These are phyloP conservation scores for Microbotryum saponariae DNA, from an alignment of 1,284 basidiomycete species.

Conservation along the genomic window DNA sequence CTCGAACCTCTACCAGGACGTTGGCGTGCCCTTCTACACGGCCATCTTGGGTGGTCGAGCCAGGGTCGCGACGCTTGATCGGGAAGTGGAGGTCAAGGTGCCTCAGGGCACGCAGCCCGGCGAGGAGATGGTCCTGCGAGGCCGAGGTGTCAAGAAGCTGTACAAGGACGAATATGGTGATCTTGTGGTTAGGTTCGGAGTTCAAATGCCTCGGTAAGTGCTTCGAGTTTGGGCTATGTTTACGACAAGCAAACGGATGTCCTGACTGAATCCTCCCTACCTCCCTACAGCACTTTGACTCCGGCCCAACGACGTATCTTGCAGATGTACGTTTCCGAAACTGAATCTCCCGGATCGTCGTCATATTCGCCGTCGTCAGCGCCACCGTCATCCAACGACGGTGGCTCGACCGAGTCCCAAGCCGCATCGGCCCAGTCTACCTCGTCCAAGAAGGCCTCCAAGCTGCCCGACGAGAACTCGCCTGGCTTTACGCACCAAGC, in stretches of 20 bases:
- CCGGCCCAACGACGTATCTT: conserved; percentile 27
- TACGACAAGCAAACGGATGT: not conserved
- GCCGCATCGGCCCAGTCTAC: not conserved
- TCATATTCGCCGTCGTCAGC: conserved; percentile 7
- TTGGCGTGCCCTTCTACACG: conserved; percentile 81
- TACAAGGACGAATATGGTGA: conserved; percentile 55
- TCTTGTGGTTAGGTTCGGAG: conserved; percentile 79
- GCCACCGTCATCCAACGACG: not conserved
- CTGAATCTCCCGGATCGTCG: conserved; percentile 30
- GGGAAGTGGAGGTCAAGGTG: conserved; percentile 90
- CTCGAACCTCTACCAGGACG: conserved; percentile 81
- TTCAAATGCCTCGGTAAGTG: conserved; percentile 80
- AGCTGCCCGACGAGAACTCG: conserved; percentile 4
- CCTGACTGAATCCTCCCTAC: not conserved
- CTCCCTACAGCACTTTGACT: conserved; percentile 16
- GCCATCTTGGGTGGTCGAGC: conserved; percentile 88
- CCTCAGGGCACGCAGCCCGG: conserved; percentile 91
- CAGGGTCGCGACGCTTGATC: conserved; percentile 88
- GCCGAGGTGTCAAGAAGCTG: conserved; percentile 67
- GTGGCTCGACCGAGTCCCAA: not conserved
- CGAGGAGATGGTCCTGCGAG: conserved; percentile 91
- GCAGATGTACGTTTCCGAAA: conserved; percentile 29
- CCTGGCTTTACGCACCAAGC: conserved; percentile 25
- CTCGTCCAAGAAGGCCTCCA: not conserved
- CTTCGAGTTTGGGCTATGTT: not conserved